These are phyloP conservation scores for Coniferiporia sulphurascens DNA, from an alignment of 1,284 basidiomycete genomes.

Conservation along the genomic window DNA sequence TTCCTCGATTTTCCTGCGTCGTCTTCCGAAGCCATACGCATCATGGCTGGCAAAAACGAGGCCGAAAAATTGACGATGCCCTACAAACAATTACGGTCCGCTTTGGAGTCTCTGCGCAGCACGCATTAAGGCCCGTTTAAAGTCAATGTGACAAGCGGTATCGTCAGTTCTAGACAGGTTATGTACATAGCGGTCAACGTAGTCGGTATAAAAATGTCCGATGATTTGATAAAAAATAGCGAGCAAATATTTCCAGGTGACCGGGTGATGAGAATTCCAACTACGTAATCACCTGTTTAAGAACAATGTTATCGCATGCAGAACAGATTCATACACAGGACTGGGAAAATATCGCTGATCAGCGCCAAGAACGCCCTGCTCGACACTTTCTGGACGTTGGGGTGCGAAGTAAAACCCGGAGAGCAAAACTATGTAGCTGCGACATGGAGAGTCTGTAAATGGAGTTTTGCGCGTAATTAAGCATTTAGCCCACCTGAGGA, in stretches of 20 bases:
- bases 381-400: constrained; percentile 24
- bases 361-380: constrained; percentile 14
- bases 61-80: constrained; percentile 48
- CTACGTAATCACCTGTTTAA: constrained; percentile 5
- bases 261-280: background rate
- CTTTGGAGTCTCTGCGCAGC: constrained; percentile 57
- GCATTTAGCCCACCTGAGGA: constrained; percentile 62
- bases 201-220: background rate
- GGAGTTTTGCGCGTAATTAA: background rate
- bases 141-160: no score
- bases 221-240: background rate
- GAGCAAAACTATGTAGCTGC: constrained; percentile 53
- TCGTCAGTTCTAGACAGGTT: background rate
- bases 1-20: constrained; percentile 44
- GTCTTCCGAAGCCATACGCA: constrained; percentile 34
- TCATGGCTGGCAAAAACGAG: constrained; percentile 50
- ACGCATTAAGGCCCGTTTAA: constrained; percentile 42
- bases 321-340: constrained; percentile 2
- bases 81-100: constrained; percentile 40
- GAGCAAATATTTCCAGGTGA: no score
- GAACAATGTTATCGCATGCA: background rate
- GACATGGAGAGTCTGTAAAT: background rate
- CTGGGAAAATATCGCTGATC: background rate
- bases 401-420: constrained; percentile 60
- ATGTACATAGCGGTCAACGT: constrained; percentile 6